phyloP scores from a whole-genome alignment of 805 yeast species.

The Torulaspora indica region DNA sequence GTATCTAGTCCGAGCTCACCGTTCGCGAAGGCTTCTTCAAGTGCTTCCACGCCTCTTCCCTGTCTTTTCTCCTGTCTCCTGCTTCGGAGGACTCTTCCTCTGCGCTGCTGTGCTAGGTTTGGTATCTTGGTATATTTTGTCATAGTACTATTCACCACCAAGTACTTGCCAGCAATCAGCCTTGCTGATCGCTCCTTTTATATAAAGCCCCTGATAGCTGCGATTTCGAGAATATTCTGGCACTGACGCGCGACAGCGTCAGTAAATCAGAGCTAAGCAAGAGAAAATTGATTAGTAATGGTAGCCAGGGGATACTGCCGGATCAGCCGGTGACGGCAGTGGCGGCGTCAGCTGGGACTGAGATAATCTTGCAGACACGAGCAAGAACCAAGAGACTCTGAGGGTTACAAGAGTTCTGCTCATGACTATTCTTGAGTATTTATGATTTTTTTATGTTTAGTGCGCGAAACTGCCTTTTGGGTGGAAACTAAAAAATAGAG shows the following conservation, averaged over 20 bases:
- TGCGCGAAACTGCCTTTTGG: too few species aligned
- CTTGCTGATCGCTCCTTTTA: neutral
- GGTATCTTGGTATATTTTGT: neutral
- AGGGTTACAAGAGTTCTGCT: too few species aligned
- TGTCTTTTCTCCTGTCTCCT: slow-evolving; percentile 4
- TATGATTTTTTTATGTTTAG: too few species aligned
- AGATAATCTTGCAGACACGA: too few species aligned
- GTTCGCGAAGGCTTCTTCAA: slow-evolving; percentile 1
- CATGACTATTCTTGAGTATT: too few species aligned
- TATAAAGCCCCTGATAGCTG: slow-evolving; percentile 2
- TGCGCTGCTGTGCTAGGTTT: neutral
- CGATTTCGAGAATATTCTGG: slow-evolving; percentile 1
- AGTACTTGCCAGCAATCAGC: neutral
- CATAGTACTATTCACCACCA: neutral
- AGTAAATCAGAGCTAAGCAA: neutral
- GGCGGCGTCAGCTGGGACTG: too few species aligned
- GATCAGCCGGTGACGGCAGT: too few species aligned
- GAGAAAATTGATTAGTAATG: neutral
- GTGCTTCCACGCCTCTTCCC: slow-evolving; percentile 2
- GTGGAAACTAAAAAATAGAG: too few species aligned
- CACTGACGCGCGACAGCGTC: neutral
- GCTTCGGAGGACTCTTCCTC: slow-evolving; percentile 3
- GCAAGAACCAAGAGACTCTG: too few species aligned
- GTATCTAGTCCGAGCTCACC: neutral
- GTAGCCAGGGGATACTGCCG: too few species aligned